Percentiles rank a stretch among this genome's conserved stretches.
phyloP scores from a whole-genome alignment of 306 rosid genomes.

The Albizia julibrissin region DNA sequence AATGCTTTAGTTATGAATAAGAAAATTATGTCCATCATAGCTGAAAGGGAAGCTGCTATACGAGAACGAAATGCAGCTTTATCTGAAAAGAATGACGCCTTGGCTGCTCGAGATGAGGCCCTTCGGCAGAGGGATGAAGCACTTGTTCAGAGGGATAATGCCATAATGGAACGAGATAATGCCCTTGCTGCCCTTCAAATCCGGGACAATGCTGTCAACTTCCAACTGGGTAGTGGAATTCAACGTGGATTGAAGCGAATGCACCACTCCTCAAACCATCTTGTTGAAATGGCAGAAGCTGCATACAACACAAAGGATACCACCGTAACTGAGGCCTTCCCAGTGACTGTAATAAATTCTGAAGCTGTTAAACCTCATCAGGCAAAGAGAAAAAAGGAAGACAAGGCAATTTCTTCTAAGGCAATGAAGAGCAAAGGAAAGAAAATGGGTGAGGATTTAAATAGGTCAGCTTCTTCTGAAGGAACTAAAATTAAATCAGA shows the following conservation, averaged over 20 bases:
- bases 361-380: slow-evolving; percentile 71
- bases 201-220: slow-evolving; percentile 52
- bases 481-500: slow-evolving; percentile 84
- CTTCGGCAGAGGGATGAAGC: slow-evolving; percentile 88
- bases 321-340: slow-evolving; percentile 75
- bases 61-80: slow-evolving; percentile 78
- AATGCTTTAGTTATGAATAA: slow-evolving; percentile 93
- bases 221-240: slow-evolving; percentile 52
- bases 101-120: slow-evolving; percentile 83
- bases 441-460: slow-evolving; percentile 87
- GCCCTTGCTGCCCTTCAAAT: slow-evolving; percentile 89
- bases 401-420: slow-evolving; percentile 56
- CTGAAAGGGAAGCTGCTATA: slow-evolving; percentile 85
- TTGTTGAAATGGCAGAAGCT: slow-evolving; percentile 47
- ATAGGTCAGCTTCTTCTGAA: slow-evolving; percentile 76
- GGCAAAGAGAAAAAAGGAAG: slow-evolving; percentile 66
- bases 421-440: slow-evolving; percentile 53
- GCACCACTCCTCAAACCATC: slow-evolving; percentile 56
- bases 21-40: slow-evolving; percentile 92
- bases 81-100: slow-evolving; percentile 88
- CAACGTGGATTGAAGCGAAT: slow-evolving; percentile 74
- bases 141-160: slow-evolving; percentile 73
- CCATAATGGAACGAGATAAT: slow-evolving; percentile 85
- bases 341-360: slow-evolving; percentile 65
- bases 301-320: slow-evolving; percentile 59